A percentile compares a stretch with the other conserved stretches of the same genome.
Conservation (phyloP, 768 basidiomycete species). For the Russula dissimulans region DNA sequence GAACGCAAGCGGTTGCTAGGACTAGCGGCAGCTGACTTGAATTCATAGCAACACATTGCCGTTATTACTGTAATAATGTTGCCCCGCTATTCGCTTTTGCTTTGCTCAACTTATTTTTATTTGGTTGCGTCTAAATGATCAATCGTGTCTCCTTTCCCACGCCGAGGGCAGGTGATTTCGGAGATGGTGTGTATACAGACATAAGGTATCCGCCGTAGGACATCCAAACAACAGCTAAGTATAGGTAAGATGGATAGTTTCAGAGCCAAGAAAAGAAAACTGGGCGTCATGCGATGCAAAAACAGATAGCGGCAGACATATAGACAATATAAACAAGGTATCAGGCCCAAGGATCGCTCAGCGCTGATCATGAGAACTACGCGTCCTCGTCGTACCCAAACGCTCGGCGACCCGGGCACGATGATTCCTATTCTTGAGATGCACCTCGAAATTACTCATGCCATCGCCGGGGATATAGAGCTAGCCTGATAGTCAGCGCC, state of each 20-base stretch:
- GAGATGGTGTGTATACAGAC: conserved; percentile 14
- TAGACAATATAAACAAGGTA: conserved; percentile 18
- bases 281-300: conserved; percentile 8
- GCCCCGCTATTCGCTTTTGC: too few relatives aligned
- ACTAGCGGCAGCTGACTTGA: conserved; percentile 1
- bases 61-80: not conserved
- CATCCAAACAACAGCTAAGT: conserved; percentile 19
- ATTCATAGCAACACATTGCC: not conserved
- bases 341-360: not conserved
- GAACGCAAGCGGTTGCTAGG: conserved; percentile 17
- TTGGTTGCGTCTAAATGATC: not conserved
- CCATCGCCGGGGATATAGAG: conserved; percentile 16
- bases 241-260: conserved; percentile 18
- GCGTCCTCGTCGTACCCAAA: conserved; percentile 18
- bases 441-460: conserved; percentile 81
- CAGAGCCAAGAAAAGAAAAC: conserved; percentile 13
- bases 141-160: not conserved
- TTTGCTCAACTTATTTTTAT: conserved; percentile 2
- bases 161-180: not conserved
- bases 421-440: conserved; percentile 79
- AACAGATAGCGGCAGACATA: conserved; percentile 18
- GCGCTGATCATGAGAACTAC: conserved; percentile 15
- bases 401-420: conserved; percentile 65
- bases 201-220: conserved; percentile 15
- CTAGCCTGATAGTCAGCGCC: conserved; percentile 1